Evolutionary conservation across 805 yeast genomes (phyloP).

Genomic region (Suhomyces emberorum): DNA sequence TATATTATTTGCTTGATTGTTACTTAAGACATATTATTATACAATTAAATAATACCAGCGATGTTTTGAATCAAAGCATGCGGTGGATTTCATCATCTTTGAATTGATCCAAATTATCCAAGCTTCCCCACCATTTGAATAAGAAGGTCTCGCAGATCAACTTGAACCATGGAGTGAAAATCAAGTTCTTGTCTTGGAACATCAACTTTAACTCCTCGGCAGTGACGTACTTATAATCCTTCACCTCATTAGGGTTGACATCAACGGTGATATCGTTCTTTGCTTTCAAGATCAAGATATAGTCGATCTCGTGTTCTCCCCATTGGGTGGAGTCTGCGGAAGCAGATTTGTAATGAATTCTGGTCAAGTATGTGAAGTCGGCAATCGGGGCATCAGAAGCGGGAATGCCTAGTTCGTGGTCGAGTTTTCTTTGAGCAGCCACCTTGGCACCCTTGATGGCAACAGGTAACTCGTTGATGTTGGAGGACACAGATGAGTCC

Average conservation of each 20-base stretch:
- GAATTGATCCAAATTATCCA: constrained; percentile 55
- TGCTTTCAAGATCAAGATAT: constrained; percentile 75
- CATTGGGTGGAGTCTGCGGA: constrained; percentile 68
- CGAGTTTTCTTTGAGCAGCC: constrained; percentile 90
- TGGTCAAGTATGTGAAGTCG: constrained; percentile 76
- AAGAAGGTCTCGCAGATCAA: constrained; percentile 87
- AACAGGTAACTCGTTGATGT: constrained; percentile 40
- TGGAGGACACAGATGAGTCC: constrained; percentile 5
- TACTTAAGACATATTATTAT: too few relatives aligned
- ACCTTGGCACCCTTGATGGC: constrained; percentile 75
- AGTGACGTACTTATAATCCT: constrained; percentile 73
- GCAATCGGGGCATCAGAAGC: constrained; percentile 57
- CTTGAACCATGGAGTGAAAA: constrained; percentile 98
- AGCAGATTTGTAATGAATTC: constrained; percentile 91
- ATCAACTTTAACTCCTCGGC: constrained; percentile 63
- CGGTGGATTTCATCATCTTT: constrained; percentile 48
- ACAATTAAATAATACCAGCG: too few relatives aligned
- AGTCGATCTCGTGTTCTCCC: constrained; percentile 99
- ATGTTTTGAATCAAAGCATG: constrained; percentile 42
- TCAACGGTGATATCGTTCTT: constrained; percentile 51
- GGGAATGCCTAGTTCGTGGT: constrained; percentile 88
- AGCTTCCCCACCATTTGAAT: constrained; percentile 89
- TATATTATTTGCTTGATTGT: too few relatives aligned
- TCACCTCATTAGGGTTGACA: constrained; percentile 72
- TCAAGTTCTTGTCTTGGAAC: constrained; percentile 64